phyloP scores from a whole-genome alignment of 257 asterid genomes.

The Solanum pennellii region DNA sequence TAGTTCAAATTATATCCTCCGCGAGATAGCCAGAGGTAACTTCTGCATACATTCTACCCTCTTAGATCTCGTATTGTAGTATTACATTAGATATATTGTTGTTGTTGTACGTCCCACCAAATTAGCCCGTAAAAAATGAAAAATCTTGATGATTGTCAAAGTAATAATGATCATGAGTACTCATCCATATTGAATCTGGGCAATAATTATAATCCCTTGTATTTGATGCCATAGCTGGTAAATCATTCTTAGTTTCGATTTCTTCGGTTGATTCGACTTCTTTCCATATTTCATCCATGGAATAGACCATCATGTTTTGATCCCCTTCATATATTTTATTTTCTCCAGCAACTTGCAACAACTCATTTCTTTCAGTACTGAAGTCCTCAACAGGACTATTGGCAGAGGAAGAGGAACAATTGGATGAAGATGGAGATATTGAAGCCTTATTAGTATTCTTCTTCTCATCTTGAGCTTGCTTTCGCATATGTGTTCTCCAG shows the following conservation, averaged over 20 bases:
- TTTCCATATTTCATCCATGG: constrained; percentile 87
- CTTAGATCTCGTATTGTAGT: not conserved
- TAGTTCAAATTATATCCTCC: not conserved
- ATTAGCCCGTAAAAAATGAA: not conserved
- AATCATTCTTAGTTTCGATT: not conserved
- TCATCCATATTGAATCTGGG: constrained; percentile 37
- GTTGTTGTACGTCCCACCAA: not conserved
- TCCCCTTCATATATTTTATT: constrained; percentile 9
- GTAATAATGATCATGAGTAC: not conserved
- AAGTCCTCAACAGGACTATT: constrained; percentile 11
- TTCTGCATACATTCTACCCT: not conserved
- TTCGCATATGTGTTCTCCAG: constrained; percentile 89
- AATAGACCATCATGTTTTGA: constrained; percentile 15
- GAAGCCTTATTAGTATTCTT: constrained; percentile 20
- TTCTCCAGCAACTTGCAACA: not conserved
- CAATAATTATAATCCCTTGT: constrained; percentile 43
- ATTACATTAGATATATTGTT: not conserved
- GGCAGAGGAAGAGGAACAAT: constrained; percentile 28
- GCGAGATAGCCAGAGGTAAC: not conserved
- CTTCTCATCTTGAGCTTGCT: constrained; percentile 57
- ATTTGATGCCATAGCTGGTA: constrained; percentile 19
- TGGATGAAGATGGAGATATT: constrained; percentile 16
- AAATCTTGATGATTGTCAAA: not conserved
- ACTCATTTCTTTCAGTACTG: constrained; percentile 5
- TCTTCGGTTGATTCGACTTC: constrained; percentile 52